A percentile compares a stretch with the other conserved stretches of the same genome.
These are phyloP conservation scores for Fraxinus quadrangulata DNA, from an alignment of 257 asterid genomes.

Conservation along the genomic window DNA sequence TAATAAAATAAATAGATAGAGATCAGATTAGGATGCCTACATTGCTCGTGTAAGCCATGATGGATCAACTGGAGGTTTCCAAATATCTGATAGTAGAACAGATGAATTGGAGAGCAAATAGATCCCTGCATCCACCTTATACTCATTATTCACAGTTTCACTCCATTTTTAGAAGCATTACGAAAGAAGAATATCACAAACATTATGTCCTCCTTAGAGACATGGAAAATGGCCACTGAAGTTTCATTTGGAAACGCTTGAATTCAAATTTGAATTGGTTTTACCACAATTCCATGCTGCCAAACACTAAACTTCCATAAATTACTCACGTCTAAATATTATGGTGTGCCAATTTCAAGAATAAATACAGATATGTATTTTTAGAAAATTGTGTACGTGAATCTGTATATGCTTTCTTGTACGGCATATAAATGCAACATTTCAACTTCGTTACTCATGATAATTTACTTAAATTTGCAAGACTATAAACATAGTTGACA, in stretches of 20 bases:
- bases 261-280: neutral
- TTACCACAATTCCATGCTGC: slow-evolving; percentile 4
- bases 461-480: neutral
- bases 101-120: slow-evolving; percentile 12
- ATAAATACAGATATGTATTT: neutral
- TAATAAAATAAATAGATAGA: slow-evolving; percentile 3
- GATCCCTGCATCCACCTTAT: slow-evolving; percentile 41
- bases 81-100: slow-evolving; percentile 25
- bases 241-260: neutral
- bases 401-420: neutral
- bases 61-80: slow-evolving; percentile 32
- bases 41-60: slow-evolving; percentile 50
- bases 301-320: slow-evolving; percentile 10
- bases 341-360: slow-evolving; percentile 10
- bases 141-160: slow-evolving; percentile 11
- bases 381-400: neutral
- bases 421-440: neutral
- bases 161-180: slow-evolving; percentile 13
- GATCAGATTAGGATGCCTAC: slow-evolving; percentile 36
- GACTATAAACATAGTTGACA: neutral
- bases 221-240: neutral
- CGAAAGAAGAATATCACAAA: slow-evolving; percentile 11
- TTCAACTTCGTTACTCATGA: neutral
- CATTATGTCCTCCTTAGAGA: neutral
- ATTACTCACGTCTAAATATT: neutral